Percentiles rank a stretch among this genome's conserved stretches.
phyloP scores from a whole-genome alignment of 2,329 filamentous ascomycete genomes.

The Sclerotinia glacialis region DNA sequence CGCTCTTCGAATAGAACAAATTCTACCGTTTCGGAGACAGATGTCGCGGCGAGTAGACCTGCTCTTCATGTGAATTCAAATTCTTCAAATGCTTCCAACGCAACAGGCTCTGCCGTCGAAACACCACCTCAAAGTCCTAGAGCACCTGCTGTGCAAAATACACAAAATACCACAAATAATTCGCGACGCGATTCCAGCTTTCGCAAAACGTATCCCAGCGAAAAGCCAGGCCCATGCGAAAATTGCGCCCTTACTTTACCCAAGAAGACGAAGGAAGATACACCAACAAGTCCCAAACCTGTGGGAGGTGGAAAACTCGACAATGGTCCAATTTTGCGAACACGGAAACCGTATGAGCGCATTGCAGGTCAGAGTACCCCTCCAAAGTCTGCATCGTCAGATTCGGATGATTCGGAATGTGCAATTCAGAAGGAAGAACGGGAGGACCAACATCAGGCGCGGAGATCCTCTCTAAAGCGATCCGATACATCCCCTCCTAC shows the following conservation, averaged over 20 bases:
- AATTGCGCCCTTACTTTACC: slow-evolving; percentile 68
- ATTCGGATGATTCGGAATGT: slow-evolving; percentile 35
- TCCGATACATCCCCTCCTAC: slow-evolving; percentile 34
- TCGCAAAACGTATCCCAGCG: slow-evolving; percentile 61
- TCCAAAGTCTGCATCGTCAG: slow-evolving; percentile 35
- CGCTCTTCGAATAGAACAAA: slow-evolving; percentile 25
- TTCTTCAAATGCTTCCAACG: slow-evolving; percentile 30
- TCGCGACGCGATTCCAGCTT: slow-evolving; percentile 58
- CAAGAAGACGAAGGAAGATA: slow-evolving; percentile 42
- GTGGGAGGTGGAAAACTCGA: slow-evolving; percentile 25
- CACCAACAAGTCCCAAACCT: slow-evolving; percentile 22
- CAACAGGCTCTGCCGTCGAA: slow-evolving; percentile 48
- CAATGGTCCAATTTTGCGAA: slow-evolving; percentile 56
- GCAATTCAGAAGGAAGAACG: slow-evolving; percentile 28
- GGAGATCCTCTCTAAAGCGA: slow-evolving; percentile 22
- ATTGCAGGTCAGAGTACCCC: slow-evolving; percentile 45
- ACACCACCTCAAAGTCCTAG: slow-evolving; percentile 59
- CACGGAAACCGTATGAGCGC: slow-evolving; percentile 58
- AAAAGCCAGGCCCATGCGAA: slow-evolving; percentile 62
- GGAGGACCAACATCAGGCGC: slow-evolving; percentile 24
- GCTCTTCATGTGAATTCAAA: slow-evolving; percentile 2
- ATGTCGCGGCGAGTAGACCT: slow-evolving; percentile 18
- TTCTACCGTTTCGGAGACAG: slow-evolving; percentile 27
- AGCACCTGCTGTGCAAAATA: slow-evolving; percentile 40
- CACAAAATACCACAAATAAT: slow-evolving; percentile 31